Conservation (phyloP, 73 alveolate genomes). For the Paramecium tetraurelia region DNA sequence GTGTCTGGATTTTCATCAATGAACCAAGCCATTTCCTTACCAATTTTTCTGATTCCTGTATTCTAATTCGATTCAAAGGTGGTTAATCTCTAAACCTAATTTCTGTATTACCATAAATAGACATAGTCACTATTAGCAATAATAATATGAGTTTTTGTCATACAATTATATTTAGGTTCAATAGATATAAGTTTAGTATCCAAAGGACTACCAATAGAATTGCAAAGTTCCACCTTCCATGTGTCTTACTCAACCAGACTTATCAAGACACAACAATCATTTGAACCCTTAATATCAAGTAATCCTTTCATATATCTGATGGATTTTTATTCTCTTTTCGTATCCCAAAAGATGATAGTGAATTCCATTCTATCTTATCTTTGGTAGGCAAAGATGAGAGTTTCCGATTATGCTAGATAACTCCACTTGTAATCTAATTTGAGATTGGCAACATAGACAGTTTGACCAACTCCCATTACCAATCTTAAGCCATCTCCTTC, state of each 20-base stretch:
- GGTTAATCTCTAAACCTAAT: slow-evolving; percentile 75
- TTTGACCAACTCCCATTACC: slow-evolving; percentile 95
- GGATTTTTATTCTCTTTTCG: slow-evolving; percentile 45
- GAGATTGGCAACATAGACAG: slow-evolving; percentile 95
- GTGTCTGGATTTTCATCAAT: slow-evolving; percentile 94
- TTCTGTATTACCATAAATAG: slow-evolving; percentile 85
- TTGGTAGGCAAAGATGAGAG: slow-evolving; percentile 95
- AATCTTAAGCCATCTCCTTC: slow-evolving; percentile 95
- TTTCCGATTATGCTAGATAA: slow-evolving; percentile 83
- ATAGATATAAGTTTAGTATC: slow-evolving; percentile 91
- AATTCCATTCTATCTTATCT: slow-evolving; percentile 96
- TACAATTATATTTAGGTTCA: slow-evolving; percentile 95
- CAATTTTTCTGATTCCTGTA: slow-evolving; percentile 86
- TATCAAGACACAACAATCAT: slow-evolving; percentile 73
- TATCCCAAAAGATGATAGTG: slow-evolving; percentile 97
- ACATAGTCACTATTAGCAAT: slow-evolving; percentile 73
- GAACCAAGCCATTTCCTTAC: slow-evolving; percentile 94
- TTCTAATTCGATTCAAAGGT: slow-evolving; percentile 65
- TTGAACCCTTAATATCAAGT: slow-evolving; percentile 68
- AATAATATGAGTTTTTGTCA: slow-evolving; percentile 96
- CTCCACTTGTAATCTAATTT: slow-evolving; percentile 96
- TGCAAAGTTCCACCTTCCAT: slow-evolving; percentile 88
- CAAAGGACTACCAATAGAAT: slow-evolving; percentile 98
- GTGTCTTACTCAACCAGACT: slow-evolving; percentile 66
- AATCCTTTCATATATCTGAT: slow-evolving; percentile 74